Base-by-base conservation (phyloP, 768 basidiomycete genomes). In the Cyclocybe cylindracea region DNA sequence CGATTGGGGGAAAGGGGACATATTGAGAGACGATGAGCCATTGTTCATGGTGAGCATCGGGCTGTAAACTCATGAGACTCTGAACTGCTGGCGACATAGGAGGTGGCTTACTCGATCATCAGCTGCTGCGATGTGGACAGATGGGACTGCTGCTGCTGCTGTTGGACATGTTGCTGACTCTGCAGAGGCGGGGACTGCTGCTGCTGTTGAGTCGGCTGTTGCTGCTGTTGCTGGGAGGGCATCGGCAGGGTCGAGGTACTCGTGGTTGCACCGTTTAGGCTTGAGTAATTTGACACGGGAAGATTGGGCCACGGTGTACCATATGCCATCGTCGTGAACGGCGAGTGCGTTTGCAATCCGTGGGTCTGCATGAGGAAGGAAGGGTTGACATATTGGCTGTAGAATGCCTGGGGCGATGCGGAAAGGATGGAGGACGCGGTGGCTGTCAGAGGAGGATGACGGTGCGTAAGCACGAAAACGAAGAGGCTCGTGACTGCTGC, bases 211-310 rank as follows among this genome's bases (percentile, higher is more conserved):
- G 47, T 40, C 35, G 54, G 61, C 44, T 60, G 62, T 11, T 53
- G 55, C 44, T 58, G 59, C 36, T 63, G 56, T 33, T 59, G 66
- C 35, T 55, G 64, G 35, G 57, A 50, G 40, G 58, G 60, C 18
- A 54, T 39, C 44, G 62, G 66, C 1, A 70, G 55, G 13, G 66
- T 48, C 4, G 72, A 53, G 7, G 71, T 45, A 9, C 74, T 62
- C 33, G 76, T 80, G 9, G 86, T 87, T n/a, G 88, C 86, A 11
- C 86, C 87, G 64, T 90, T 89, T 43, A 90, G 69, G 41, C 83
- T 82, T n/a, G 89, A 91, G 54, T 89, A 91, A 53, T 70, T 83
- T 10, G 89, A 89, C 29, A 91, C 65, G 0, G 89, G 89, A 1
- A 89, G 70, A 39, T 68, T 50, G 7, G 66, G 58, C 83, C 83